Percentiles rank a stretch among this genome's conserved stretches.
Evolutionary conservation across 768 basidiomycete species (phyloP).

Genomic region (Auricularia sp.): DNA sequence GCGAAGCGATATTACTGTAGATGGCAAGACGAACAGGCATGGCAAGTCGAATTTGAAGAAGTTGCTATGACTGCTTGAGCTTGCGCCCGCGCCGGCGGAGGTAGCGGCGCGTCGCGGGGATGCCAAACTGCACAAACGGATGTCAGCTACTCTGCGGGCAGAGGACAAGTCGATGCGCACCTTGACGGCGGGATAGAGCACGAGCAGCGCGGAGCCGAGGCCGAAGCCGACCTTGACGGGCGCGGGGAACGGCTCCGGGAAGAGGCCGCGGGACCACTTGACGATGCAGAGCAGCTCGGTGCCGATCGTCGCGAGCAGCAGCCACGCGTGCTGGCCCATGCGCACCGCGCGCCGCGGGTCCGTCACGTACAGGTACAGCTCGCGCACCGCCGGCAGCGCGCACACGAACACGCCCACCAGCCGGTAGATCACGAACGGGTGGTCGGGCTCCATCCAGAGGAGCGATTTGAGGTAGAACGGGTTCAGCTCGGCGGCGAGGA

Average conservation of each 20-base stretch:
- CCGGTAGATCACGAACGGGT: slow-evolving; percentile 66
- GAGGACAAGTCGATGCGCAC: slow-evolving; percentile 27
- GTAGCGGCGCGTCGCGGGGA: background rate
- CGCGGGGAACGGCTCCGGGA: slow-evolving; percentile 49
- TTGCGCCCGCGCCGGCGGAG: background rate
- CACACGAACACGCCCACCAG: slow-evolving; percentile 74
- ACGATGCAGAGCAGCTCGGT: slow-evolving; percentile 72
- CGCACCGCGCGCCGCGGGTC: slow-evolving; percentile 57
- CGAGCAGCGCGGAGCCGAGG: slow-evolving; percentile 45
- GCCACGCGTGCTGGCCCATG: slow-evolving; percentile 86
- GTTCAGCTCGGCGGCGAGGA: slow-evolving; percentile 76
- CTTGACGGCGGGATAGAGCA: slow-evolving; percentile 59
- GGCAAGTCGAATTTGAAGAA: too few relatives aligned
- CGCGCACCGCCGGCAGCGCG: slow-evolving; percentile 76
- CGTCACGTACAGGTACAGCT: slow-evolving; percentile 47
- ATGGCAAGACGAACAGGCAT: too few relatives aligned
- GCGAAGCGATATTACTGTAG: too few relatives aligned
- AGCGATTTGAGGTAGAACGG: slow-evolving; percentile 82
- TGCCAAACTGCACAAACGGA: background rate
- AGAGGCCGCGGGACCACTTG: slow-evolving; percentile 75
- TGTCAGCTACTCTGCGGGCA: too few relatives aligned
- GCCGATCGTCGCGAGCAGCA: slow-evolving; percentile 72
- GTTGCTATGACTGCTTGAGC: background rate
- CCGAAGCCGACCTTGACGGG: slow-evolving; percentile 58
- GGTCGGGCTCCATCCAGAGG: slow-evolving; percentile 86